Evolutionary conservation across 768 basidiomycete species (phyloP), one percentile per base, ranked within the genome.

Genomic region (Glaciozyma antarctica): DNA sequence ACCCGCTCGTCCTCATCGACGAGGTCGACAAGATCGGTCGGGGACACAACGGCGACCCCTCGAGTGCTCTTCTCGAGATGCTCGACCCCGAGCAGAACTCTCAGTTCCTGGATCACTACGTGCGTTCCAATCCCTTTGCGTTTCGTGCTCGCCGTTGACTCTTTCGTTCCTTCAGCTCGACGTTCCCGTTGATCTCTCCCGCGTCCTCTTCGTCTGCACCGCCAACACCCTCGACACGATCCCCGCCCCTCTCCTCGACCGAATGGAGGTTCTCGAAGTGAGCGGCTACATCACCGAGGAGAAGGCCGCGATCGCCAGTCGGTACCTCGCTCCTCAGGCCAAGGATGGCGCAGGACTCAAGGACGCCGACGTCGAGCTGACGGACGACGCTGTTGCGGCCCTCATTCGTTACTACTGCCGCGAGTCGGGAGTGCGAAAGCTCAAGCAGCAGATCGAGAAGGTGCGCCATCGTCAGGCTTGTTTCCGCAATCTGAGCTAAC

Each of bases 371-470:
- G 88, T 99, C 5, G 77, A 82, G 60, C 79, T 99, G 21, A 86
- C 89, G 24, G 81, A 83, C 9, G 80, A 82, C 15, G 84, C 92
- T 0, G 85, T 98, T 53, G 90, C 93, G 71, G 78, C 84, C 16
- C 81, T 99, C 60, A 98, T 99, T 79, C 88, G 93, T 75, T 97
- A 92, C 76, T 98, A 98, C 77, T 93, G 90, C 75, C 83, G 95
- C 28, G 95, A 99, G 79, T 94, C 90, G 72, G 95, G 95, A 52
- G 95, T 99, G 38, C 81, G 95, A 57, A 91, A 92, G 74, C 74
- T 99, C 75, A 98, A 98, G 85, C 98, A 99, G 78, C 88, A 93
- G 73, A 94, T 99, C 61, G 94, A 99, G 74, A 98, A 98, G 85
- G 91, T 90, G 62, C 60, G 70, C 68, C 21, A 12, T 21, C 16